Evolutionary conservation across 306 rosid genomes (phyloP), one percentile per base, ranked within the genome.

Genomic region (Gillenia trifoliata): DNA sequence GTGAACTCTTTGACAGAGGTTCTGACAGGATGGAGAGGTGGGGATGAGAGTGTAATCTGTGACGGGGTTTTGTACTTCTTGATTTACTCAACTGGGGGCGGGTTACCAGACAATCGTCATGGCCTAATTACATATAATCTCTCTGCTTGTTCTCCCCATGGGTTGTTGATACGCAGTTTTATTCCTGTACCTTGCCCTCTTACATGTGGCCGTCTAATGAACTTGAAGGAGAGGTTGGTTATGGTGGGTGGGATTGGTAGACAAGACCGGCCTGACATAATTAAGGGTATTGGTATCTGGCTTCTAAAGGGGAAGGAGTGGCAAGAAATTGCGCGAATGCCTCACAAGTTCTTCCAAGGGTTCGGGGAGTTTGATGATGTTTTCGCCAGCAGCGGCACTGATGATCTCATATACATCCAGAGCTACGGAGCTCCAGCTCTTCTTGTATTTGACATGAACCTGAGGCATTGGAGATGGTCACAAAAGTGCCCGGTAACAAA

Each of bases 181-280:
- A 83, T 95, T 63, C 80, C 85, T 3, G 88, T 85, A 36, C 98
- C 99, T n/a, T 92, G 93, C 63, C 77, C 99, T 50, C 86, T 95
- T 40, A 92, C 99, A 16, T 95, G 99, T 38, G 99, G 98, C 61
- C 92, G 99, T 3, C 79, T 95, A 77, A 95, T 95, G 98, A 90
- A 89, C 83, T 71, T 92, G 81, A 89, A 84, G 85, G 98, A 90
- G 76, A 88, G 85, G 88, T 89, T 95, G 81, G 99, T 92, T 31
- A 95, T 95, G 98, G 99, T 95, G 59, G 99, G 99, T 70, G 99
- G 99, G 62, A 89, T 95, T 8, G 97, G 98, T 38, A 92, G 86
- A 80, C 91, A 0, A 0, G 98, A 90, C 33, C 85, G 99, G 23
- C 88, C 91, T 1, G 98, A 86, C 83, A 95, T 95, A 31, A 95